Percentiles rank a stretch among this genome's conserved stretches.
Evolutionary conservation across 306 rosid species (phyloP).

Genomic region (Boehmeria nivea): DNA sequence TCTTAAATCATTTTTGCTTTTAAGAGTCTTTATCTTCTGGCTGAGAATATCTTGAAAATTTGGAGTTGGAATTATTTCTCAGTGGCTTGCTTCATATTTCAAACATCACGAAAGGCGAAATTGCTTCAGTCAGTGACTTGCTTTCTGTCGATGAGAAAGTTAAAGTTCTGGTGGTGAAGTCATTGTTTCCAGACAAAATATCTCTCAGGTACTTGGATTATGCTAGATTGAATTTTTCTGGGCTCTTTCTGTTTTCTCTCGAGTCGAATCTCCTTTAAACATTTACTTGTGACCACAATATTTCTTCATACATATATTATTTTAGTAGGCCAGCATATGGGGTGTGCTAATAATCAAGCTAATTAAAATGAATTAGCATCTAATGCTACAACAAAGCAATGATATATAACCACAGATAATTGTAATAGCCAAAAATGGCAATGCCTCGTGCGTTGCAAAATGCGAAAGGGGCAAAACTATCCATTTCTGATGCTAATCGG

Average conservation of each 20-base stretch:
- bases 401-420: not conserved
- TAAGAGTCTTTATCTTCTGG: slow-evolving; percentile 2
- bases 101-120: slow-evolving; percentile 56
- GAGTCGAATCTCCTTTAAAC: too few relatives aligned
- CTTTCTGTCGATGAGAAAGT: slow-evolving; percentile 68
- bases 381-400: not conserved
- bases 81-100: slow-evolving; percentile 96
- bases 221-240: not conserved
- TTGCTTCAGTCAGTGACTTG: slow-evolving; percentile 64
- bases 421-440: too few relatives aligned
- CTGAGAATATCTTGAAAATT: slow-evolving; percentile 16
- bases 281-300: too few relatives aligned
- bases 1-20: slow-evolving; percentile 9
- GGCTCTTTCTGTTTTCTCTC: too few relatives aligned
- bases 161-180: slow-evolving; percentile 81
- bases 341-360: not conserved
- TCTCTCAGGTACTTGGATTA: slow-evolving; percentile 58
- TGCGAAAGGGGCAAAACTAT: too few relatives aligned
- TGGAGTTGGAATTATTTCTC: slow-evolving; percentile 24
- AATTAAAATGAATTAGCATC: not conserved
- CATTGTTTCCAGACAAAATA: slow-evolving; percentile 80
- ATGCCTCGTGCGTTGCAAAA: too few relatives aligned
- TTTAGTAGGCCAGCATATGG: not conserved
- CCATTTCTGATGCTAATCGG: too few relatives aligned
- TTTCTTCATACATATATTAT: too few relatives aligned